phyloP scores from a whole-genome alignment of 1,284 basidiomycete species.

The Leccinum subrobustum region DNA sequence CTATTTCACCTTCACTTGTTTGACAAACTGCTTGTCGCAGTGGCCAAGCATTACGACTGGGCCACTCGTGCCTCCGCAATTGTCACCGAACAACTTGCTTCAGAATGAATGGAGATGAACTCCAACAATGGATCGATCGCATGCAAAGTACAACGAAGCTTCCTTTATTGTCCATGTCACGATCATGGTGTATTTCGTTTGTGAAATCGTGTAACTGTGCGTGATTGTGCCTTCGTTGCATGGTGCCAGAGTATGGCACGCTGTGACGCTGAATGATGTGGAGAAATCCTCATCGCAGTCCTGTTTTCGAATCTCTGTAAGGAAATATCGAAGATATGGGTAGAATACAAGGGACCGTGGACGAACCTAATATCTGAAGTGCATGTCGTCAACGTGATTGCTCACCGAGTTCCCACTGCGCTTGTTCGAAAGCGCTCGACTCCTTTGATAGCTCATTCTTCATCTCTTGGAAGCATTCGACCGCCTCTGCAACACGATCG shows the following conservation, averaged over 20 bases:
- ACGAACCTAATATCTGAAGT: neutral
- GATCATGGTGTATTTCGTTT: too few relatives aligned
- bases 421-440: too few relatives aligned
- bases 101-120: neutral
- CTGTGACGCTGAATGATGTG: neutral
- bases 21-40: neutral
- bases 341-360: neutral
- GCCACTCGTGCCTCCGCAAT: neutral
- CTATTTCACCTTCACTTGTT: neutral
- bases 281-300: neutral
- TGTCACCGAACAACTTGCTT: neutral
- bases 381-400: neutral
- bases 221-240: neutral
- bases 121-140: neutral
- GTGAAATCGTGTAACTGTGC: neutral
- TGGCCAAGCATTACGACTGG: neutral
- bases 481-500: neutral
- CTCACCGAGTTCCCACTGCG: too few relatives aligned
- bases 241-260: neutral
- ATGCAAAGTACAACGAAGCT: neutral
- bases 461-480: neutral
- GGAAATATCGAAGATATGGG: neutral
- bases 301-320: neutral
- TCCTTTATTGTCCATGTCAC: neutral
- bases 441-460: neutral